Base-by-base conservation (phyloP, 2,329 filamentous ascomycete genomes). In the Ophiostoma perfectum region DNA sequence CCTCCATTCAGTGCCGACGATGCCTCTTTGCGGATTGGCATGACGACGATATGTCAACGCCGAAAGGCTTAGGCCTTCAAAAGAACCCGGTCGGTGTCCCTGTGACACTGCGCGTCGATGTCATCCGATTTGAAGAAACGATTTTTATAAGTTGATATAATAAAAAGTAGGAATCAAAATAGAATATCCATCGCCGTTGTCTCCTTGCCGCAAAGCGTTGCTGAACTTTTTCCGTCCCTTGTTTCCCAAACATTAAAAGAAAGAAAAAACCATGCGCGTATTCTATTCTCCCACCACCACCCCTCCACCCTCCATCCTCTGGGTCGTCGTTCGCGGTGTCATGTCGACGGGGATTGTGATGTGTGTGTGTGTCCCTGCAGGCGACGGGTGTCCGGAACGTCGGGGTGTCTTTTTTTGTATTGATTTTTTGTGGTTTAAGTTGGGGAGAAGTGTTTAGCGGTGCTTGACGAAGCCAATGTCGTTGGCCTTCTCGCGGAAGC, bases 401-500 rank as follows among this genome's bases (percentile, higher is more conserved):
- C 38, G 55, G n/a, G 6, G 63, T 68, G 49, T 27, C 62, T 60
- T 49, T 60, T 65, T 65, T 45, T 55, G 36, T 41, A 8, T 68
- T 55, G 60, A 5, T 41, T 42, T 63, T 64, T 64, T 47, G 52
- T 66, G 41, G 5, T 55, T 63, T 65, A 16, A 11, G 38, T 44
- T 36, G n/a, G 52, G 64, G 16, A 7, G 44, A 42, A 16, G 42
- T 42, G 60, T 63, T 68, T 71, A 67, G 45, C 68, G 66, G 66
- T 74, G 79, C 88, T 90, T 90, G 83, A 86, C 83, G 82, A 90
- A 90, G 77, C 88, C 88, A 80, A 90, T 90, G 78, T 90, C 88
- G 80, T 85, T 81, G 74, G 86, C 81, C 84, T 89, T 89, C 84
- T 90, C 88, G 78, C 88, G 85, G 86, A 90, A 90, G 85, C 88